These are phyloP conservation scores for Candida saitoana DNA, from an alignment of 805 yeast genomes.

Conservation along the genomic window DNA sequence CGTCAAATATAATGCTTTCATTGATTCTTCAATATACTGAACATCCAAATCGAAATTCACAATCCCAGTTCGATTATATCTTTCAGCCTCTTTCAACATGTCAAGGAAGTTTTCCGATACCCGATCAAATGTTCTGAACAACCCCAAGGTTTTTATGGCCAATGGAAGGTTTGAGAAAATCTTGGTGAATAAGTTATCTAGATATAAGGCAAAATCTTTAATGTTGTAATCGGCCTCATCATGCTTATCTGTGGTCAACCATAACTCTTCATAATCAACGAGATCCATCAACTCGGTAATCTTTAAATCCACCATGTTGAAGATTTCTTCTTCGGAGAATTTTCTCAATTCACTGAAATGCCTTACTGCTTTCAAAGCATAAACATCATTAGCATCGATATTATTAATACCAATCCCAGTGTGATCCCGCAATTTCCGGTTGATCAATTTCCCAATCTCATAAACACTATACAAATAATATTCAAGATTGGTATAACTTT, in stretches of 20 bases:
- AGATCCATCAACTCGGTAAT: slow-evolving; percentile 77
- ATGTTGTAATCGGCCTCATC: slow-evolving; percentile 69
- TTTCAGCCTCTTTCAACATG: slow-evolving; percentile 51
- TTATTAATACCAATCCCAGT: slow-evolving; percentile 38
- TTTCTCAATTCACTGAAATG: slow-evolving; percentile 58
- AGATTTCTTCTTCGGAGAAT: slow-evolving; percentile 74
- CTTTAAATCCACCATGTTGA: slow-evolving; percentile 76
- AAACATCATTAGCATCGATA: slow-evolving; percentile 35
- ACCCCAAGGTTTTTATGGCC: slow-evolving; percentile 70
- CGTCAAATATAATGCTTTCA: slow-evolving; percentile 33
- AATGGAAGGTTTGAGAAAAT: slow-evolving; percentile 79
- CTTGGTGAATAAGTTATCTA: slow-evolving; percentile 80
- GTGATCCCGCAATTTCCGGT: slow-evolving; percentile 31
- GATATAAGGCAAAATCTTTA: slow-evolving; percentile 78
- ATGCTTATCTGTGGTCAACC: slow-evolving; percentile 55
- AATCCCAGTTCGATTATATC: slow-evolving; percentile 58
- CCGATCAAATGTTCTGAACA: slow-evolving; percentile 83
- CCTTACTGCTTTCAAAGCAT: slow-evolving; percentile 46
- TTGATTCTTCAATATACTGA: slow-evolving; percentile 61
- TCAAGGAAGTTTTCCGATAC: slow-evolving; percentile 67
- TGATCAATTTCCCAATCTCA: slow-evolving; percentile 54
- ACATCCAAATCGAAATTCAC: slow-evolving; percentile 78
- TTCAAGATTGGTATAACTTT: slow-evolving; percentile 82
- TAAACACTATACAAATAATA: slow-evolving; percentile 73
- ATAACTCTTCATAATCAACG: slow-evolving; percentile 69